Conservation (phyloP, 1,284 basidiomycete species). For the Fomes fomentarius region DNA sequence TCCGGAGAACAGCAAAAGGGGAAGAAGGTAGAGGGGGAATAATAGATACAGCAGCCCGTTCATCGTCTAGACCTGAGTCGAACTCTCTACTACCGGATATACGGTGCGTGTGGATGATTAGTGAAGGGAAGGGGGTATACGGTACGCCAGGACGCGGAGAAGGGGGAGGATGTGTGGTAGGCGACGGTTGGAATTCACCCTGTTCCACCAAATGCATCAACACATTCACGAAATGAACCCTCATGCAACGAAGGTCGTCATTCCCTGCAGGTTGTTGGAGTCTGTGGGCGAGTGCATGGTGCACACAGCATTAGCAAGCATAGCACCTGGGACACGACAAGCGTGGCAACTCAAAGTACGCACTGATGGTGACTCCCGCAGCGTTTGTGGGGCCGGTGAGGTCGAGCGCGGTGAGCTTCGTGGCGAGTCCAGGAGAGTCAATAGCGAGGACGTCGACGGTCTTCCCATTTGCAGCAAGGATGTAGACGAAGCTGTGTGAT, state of each 20-base stretch:
- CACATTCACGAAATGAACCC: no score
- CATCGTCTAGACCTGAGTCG: not conserved
- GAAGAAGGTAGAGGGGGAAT: no score
- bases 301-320: not conserved
- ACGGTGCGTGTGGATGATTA: no score
- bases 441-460: slow-evolving; percentile 46
- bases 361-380: slow-evolving; percentile 43
- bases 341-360: no score
- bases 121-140: no score
- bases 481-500: slow-evolving; percentile 45
- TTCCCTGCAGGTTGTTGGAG: slow-evolving; percentile 45
- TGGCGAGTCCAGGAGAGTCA: slow-evolving; percentile 42
- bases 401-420: slow-evolving; percentile 42
- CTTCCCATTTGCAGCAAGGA: slow-evolving; percentile 44
- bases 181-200: no score
- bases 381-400: slow-evolving; percentile 41
- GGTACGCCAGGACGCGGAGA: no score
- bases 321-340: no score
- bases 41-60: not conserved
- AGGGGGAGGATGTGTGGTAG: no score
- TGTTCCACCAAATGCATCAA: no score
- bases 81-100: not conserved
- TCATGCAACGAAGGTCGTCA: slow-evolving; percentile 41
- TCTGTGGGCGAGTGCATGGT: slow-evolving; percentile 24
- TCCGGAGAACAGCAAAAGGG: not conserved